Evolutionary conservation across 1,284 basidiomycete genomes (phyloP).

Genomic region (Meira nashicola): DNA sequence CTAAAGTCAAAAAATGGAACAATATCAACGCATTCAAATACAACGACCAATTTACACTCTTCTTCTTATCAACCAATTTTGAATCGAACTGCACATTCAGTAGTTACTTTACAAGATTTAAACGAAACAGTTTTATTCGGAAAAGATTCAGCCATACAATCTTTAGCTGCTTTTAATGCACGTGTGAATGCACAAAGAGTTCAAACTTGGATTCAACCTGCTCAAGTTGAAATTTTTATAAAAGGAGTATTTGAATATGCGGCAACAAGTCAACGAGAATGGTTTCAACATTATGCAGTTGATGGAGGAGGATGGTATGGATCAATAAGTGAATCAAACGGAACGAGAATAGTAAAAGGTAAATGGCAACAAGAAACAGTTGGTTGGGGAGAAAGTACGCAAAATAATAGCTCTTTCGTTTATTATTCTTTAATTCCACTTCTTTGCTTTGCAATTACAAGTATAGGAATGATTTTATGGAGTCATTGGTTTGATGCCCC

Average conservation of each 20-base stretch:
- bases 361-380: background rate
- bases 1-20: too few species aligned
- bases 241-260: slow-evolving; percentile 11
- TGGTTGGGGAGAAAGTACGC: slow-evolving; percentile 3
- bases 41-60: background rate
- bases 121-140: slow-evolving; percentile 6
- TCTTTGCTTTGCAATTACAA: slow-evolving; percentile 19
- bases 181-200: slow-evolving; percentile 10
- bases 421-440: slow-evolving; percentile 18
- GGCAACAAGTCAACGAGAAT: slow-evolving; percentile 8
- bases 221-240: slow-evolving; percentile 11
- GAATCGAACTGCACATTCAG: background rate
- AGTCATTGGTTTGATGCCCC: slow-evolving; percentile 9
- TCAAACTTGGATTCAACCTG: slow-evolving; percentile 10
- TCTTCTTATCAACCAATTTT: background rate
- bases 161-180: slow-evolving; percentile 6
- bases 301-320: slow-evolving; percentile 7
- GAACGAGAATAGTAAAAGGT: background rate
- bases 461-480: slow-evolving; percentile 22
- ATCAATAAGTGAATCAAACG: background rate
- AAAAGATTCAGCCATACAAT: slow-evolving; percentile 1
- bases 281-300: slow-evolving; percentile 8
- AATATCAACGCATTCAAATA: too few species aligned
- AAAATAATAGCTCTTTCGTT: background rate
- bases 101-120: background rate